A percentile compares a stretch with the other conserved stretches of the same genome.
These are phyloP conservation scores for Salvia sclarea DNA, from an alignment of 305 asterid species.

Conservation along the genomic window DNA sequence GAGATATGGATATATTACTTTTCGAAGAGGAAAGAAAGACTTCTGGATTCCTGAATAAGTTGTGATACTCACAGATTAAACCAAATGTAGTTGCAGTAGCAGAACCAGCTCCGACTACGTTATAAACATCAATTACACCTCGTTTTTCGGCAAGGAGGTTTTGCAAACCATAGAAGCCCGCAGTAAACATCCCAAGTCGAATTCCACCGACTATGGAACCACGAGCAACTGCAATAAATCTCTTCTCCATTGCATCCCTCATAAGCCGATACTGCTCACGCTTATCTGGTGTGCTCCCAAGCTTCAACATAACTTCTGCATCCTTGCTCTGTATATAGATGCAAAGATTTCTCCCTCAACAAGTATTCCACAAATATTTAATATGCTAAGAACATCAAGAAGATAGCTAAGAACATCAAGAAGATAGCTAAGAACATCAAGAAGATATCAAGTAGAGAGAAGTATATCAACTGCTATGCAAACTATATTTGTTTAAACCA, in stretches of 20 bases:
- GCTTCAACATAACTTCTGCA: conserved; percentile 94
- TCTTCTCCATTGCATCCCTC: conserved; percentile 98
- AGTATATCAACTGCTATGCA: not conserved
- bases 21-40: conserved; percentile 15
- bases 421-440: conserved; percentile 5
- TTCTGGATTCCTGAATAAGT: not conserved
- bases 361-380: conserved; percentile 14
- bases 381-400: conserved; percentile 5
- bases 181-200: conserved; percentile 94
- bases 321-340: conserved; percentile 76
- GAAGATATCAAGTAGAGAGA: conserved; percentile 6
- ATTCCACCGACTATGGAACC: conserved; percentile 95
- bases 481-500: not conserved
- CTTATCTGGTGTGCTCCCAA: conserved; percentile 90
- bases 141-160: conserved; percentile 81
- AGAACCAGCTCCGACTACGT: conserved; percentile 90
- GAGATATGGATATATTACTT: conserved; percentile 20
- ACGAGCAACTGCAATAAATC: conserved; percentile 80
- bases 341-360: conserved; percentile 26
- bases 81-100: conserved; percentile 93
- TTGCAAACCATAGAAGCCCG: conserved; percentile 78
- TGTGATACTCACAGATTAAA: conserved; percentile 61
- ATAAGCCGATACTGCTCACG: conserved; percentile 90
- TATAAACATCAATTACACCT: conserved; percentile 81
- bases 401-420: too few species aligned